Evolutionary conservation across 2,329 filamentous ascomycete genomes (phyloP).

Genomic region (Conoideocrella luteorostrata): DNA sequence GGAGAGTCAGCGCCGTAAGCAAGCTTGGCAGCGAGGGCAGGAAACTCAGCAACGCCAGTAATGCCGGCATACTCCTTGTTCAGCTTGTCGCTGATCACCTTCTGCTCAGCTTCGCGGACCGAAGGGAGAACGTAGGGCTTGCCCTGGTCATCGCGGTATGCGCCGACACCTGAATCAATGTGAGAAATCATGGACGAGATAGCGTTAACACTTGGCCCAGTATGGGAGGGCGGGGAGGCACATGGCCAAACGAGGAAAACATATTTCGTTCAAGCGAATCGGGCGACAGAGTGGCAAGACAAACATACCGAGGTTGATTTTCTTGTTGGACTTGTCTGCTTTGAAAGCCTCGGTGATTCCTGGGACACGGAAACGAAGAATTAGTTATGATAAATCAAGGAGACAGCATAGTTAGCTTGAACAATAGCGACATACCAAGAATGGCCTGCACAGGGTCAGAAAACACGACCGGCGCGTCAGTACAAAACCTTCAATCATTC

Average conservation of each 20-base stretch:
- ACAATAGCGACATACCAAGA: conserved; percentile 63
- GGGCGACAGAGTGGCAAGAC: too few relatives aligned
- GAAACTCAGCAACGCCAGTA: conserved; percentile 91
- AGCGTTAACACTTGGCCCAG: too few relatives aligned
- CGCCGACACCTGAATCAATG: conserved; percentile 68
- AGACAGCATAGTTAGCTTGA: too few relatives aligned
- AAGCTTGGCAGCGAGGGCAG: conserved; percentile 81
- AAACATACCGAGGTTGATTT: conserved; percentile 95
- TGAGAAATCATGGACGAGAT: conserved; percentile 12
- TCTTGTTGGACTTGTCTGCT: conserved; percentile 85
- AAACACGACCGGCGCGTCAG: background rate
- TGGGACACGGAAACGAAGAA: conserved; percentile 21
- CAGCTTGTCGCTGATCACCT: conserved; percentile 67
- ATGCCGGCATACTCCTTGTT: conserved; percentile 99
- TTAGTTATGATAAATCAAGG: conserved; percentile 20
- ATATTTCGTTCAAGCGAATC: too few relatives aligned
- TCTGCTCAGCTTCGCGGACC: conserved; percentile 81
- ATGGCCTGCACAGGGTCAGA: conserved; percentile 51
- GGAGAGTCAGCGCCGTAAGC: conserved; percentile 81
- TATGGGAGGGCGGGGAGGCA: too few relatives aligned
- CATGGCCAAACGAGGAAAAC: background rate
- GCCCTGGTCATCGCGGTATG: conserved; percentile 96
- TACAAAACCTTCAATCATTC: background rate
- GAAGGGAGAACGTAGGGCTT: conserved; percentile 97
- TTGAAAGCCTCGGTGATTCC: conserved; percentile 99